Conservation (phyloP, 2,329 filamentous ascomycete species). For the Epichloe sylvatica region DNA sequence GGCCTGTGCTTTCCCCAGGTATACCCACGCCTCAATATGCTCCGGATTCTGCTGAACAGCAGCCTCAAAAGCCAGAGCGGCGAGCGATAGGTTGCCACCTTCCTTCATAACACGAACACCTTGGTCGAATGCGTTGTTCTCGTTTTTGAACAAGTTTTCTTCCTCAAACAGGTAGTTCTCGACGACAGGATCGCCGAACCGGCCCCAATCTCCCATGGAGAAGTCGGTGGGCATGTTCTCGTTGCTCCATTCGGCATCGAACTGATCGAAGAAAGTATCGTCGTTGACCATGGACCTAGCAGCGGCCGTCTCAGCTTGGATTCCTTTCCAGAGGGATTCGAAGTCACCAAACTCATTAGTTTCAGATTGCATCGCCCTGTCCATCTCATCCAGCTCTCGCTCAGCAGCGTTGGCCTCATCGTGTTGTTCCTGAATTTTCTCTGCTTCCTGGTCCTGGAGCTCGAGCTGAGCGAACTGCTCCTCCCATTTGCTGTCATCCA, state of each 20-base stretch:
- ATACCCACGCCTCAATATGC: conserved; percentile 87
- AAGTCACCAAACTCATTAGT: conserved; percentile 72
- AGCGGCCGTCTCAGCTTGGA: conserved; percentile 60
- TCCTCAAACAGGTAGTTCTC: conserved; percentile 92
- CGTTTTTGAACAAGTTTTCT: conserved; percentile 75
- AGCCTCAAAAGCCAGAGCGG: conserved; percentile 88
- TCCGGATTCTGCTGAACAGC: conserved; percentile 79
- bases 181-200: conserved; percentile 59
- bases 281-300: conserved; percentile 59
- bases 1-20: conserved; percentile 80
- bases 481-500: conserved; percentile 91
- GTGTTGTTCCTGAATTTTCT: conserved; percentile 31
- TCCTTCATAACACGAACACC: conserved; percentile 86
- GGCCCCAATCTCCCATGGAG: conserved; percentile 46
- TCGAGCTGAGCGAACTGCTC: conserved; percentile 89
- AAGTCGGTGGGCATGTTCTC: conserved; percentile 43
- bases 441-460: conserved; percentile 38
- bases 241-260: conserved; percentile 68
- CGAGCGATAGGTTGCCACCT: conserved; percentile 85
- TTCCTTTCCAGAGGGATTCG: conserved; percentile 76
- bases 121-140: conserved; percentile 79
- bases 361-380: conserved; percentile 53
- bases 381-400: conserved; percentile 76
- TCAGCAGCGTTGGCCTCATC: conserved; percentile 63
- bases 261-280: conserved; percentile 47